phyloP scores from a whole-genome alignment of 2,329 filamentous ascomycete genomes.

The Aureobasidium subglaciale region DNA sequence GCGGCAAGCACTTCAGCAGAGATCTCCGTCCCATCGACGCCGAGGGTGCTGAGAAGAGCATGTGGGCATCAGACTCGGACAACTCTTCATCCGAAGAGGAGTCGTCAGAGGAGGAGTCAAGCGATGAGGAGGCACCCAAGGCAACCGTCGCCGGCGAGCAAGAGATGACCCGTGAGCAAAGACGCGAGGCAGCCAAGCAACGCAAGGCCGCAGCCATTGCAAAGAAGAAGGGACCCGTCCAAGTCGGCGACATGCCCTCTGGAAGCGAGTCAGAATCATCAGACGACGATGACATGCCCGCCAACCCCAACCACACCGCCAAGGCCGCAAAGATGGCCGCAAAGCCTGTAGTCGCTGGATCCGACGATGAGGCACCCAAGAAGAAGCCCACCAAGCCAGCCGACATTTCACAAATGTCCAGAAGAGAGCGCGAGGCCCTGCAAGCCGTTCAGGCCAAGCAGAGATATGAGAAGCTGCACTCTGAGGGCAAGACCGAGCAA shows the following conservation, averaged over 20 bases:
- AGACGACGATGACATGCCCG: slow-evolving; percentile 62
- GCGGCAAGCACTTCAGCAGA: slow-evolving; percentile 91
- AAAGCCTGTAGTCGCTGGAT: slow-evolving; percentile 49
- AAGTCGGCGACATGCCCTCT: slow-evolving; percentile 79
- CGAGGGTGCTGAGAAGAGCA: slow-evolving; percentile 80
- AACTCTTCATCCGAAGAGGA: slow-evolving; percentile 40
- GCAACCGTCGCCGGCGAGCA: slow-evolving; percentile 34
- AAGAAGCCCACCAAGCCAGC: slow-evolving; percentile 45
- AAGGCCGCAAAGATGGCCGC: slow-evolving; percentile 62
- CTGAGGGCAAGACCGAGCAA: slow-evolving; percentile 94
- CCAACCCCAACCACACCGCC: slow-evolving; percentile 80
- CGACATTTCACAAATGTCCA: slow-evolving; percentile 50
- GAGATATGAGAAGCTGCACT: slow-evolving; percentile 83
- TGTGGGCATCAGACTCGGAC: slow-evolving; percentile 62
- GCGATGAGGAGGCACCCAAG: slow-evolving; percentile 33
- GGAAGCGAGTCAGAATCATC: slow-evolving; percentile 54
- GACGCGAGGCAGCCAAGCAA: slow-evolving; percentile 79
- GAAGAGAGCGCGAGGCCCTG: slow-evolving; percentile 67
- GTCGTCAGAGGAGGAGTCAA: slow-evolving; percentile 33
- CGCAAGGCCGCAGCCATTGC: slow-evolving; percentile 85
- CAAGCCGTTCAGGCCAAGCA: slow-evolving; percentile 86
- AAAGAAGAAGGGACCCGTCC: slow-evolving; percentile 61
- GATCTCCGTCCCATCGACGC: slow-evolving; percentile 81
- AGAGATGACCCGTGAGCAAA: slow-evolving; percentile 74
- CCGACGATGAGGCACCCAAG: slow-evolving; percentile 37